Evolutionary conservation across 177 flowering plant genomes (phyloP), one percentile per base, ranked within the genome.

Genomic region (Tripterygium wilfordii): DNA sequence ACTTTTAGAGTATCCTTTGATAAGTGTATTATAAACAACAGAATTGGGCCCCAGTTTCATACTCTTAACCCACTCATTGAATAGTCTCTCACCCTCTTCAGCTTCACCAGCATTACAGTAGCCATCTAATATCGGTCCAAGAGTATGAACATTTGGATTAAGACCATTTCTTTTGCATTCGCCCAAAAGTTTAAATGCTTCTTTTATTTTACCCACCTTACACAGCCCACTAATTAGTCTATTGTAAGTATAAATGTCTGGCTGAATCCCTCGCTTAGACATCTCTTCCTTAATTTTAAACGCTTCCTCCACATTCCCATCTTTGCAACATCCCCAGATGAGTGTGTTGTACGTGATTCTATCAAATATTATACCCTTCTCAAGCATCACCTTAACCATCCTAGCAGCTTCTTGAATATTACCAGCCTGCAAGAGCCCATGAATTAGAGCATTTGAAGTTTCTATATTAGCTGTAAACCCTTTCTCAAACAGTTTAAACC

Each of bases 401-500:
- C 42, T 58, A 48, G 49, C 53, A 53, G 76, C 80, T 36, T 68
- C 82, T 28, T 60, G 56, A 61, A 64, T 56, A 8, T 71, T 62
- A 19, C 71, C 73, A 8, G 68, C 70, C 56, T 61, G 50, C 51
- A 71, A 75, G 4, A 80, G 73, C 24, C 84, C 82, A 63, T 68
- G 72, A 47, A 80, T 60, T 15, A 80, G 57, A 38, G 86, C 84
- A 76, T 80, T 83, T 39, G 82, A 74, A 45, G 86, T 75, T 41
- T 58, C 42, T 10, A 62, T 70, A 50, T 69, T 75, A 52, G 72
- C 60, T 4, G 62, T 59, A 61, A 69, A 68, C 6, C 82, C 77
- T 61, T 63, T 78, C 22, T 57, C 63, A n/a, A 63, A 45, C 30
- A 80, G 72, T 51, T 12, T 50, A 60, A 60, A 69, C 79, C 85